Conservation (phyloP, 2,329 filamentous ascomycete genomes). For the Trichoderma brevicompactum region DNA sequence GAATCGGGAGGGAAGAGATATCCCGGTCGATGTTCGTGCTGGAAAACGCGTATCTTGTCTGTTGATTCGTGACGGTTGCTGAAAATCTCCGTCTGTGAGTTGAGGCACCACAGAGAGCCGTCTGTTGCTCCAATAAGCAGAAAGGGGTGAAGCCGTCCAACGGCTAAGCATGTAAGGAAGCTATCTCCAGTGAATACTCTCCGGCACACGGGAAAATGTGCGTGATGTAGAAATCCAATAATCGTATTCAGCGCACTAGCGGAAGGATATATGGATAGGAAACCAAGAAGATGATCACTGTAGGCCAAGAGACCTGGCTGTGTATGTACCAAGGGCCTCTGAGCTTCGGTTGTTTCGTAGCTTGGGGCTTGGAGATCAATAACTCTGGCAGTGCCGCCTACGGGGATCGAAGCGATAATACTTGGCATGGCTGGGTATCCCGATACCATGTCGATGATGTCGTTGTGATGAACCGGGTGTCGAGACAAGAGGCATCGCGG, state of each 20-base stretch:
- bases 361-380: constrained; percentile 58
- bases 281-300: constrained; percentile 60
- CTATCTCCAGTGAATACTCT: constrained; percentile 57
- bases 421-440: constrained; percentile 62
- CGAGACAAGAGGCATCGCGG: constrained; percentile 56
- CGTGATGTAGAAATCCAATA: constrained; percentile 57
- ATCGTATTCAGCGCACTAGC: constrained; percentile 58
- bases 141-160: constrained; percentile 58
- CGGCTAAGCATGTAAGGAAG: constrained; percentile 54
- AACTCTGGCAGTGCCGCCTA: constrained; percentile 58
- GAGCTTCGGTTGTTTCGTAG: constrained; percentile 58
- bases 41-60: constrained; percentile 50
- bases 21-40: constrained; percentile 56
- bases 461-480: constrained; percentile 57
- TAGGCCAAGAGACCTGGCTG: constrained; percentile 59
- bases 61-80: constrained; percentile 41
- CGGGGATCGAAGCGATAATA: constrained; percentile 58
- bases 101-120: constrained; percentile 56
- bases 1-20: constrained; percentile 38
- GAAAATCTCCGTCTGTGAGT: constrained; percentile 46
- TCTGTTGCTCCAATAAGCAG: constrained; percentile 58
- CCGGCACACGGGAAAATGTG: constrained; percentile 57
- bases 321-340: constrained; percentile 54
- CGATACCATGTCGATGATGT: constrained; percentile 59
- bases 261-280: constrained; percentile 57